Base-by-base conservation (phyloP, 2,329 filamentous ascomycete species). In the Hirsutella thompsonii region DNA sequence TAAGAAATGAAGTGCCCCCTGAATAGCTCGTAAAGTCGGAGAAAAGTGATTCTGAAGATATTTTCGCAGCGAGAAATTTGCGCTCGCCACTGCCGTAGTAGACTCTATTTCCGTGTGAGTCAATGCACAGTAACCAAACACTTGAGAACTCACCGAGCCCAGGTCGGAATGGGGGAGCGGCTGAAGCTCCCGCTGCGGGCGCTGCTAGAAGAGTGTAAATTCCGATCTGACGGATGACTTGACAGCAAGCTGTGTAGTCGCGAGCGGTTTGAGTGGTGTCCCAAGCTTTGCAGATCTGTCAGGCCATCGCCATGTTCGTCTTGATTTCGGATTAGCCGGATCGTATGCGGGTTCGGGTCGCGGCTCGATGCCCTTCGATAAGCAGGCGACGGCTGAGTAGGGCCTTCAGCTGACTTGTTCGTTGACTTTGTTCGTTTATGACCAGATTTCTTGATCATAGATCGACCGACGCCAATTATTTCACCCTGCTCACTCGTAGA, bases 81-180 rank as follows among this genome's bases (percentile, higher is more conserved):
- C 67, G 69, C 56, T 74, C 79, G 39, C 79, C 78, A 40, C 76
- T 78, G 29, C 77, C 76, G 55, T 88, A 88, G 59, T 87, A 88
- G 14, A 85, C 62, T 49, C 69, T 77, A 33, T 8, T n/a, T 13
- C 1, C 6, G 20, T 8, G 18, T 36, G 18, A 20, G 34, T 20
- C 18, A 10, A 13, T 9, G 26, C 20, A 5, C 13, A n/a, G 20
- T 8, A 16, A 14, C 19, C 29, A 19, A 10, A 20, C 5, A n/a
- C 19, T 8, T 11, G 21, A 11, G 10, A 23, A 28, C 59, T 53
- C 57, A 70, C 66, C 58, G 66, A 21, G 73, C 74, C 74, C 74
- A 79, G 8, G 65, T 53, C 11, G 74, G 74, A 34, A 78, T 61
- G 2, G 63, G 55, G 19, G 59, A 52, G 13, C 61, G 57, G 36